These are phyloP conservation scores for Vigna hirtella DNA, from an alignment of 306 rosid species.

Conservation along the genomic window DNA sequence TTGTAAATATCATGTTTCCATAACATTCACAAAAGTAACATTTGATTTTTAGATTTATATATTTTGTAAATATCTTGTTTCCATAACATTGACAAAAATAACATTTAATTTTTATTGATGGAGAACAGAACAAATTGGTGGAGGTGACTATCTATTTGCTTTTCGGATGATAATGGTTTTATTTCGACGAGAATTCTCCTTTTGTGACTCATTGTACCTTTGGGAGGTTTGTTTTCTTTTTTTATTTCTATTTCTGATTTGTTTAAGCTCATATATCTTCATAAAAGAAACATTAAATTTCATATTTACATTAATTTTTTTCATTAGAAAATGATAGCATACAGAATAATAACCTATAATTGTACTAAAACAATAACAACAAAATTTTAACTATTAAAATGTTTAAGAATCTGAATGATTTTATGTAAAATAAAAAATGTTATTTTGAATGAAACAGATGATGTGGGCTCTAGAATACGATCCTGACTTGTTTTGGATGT, in stretches of 20 bases:
- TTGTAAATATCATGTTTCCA: conserved; percentile 1
- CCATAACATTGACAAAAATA: conserved; percentile 29
- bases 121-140: conserved; percentile 82
- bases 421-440: neutral
- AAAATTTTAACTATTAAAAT: neutral
- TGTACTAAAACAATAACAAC: neutral
- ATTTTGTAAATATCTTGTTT: neutral
- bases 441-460: conserved; percentile 63
- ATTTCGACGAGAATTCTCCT: conserved; percentile 97
- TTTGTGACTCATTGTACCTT: conserved; percentile 95
- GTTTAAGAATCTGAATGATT: no score
- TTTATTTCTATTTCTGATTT: neutral
- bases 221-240: conserved; percentile 78
- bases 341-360: neutral
- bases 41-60: conserved; percentile 20
- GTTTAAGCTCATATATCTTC: neutral
- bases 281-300: no score
- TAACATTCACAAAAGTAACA: conserved; percentile 37
- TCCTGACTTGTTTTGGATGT: conserved; percentile 68
- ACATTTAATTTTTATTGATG: conserved; percentile 46
- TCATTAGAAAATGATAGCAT: no score
- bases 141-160: conserved; percentile 96
- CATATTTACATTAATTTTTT: no score
- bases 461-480: conserved; percentile 99
- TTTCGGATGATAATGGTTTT: conserved; percentile 99